A percentile compares a stretch with the other conserved stretches of the same genome.
phyloP scores from a whole-genome alignment of 371 early-diverging fungal species.

The Funneliformis caledonium region DNA sequence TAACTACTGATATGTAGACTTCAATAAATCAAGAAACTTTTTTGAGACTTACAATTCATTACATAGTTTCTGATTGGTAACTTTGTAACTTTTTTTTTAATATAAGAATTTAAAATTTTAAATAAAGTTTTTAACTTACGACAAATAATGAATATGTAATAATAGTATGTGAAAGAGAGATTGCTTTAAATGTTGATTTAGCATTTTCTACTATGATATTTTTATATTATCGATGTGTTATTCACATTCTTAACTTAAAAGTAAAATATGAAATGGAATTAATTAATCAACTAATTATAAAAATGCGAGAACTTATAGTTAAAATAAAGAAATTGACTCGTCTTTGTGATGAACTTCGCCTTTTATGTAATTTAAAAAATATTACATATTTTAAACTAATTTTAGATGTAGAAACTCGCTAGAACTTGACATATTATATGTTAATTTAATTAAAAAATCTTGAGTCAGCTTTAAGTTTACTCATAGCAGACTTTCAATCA shows the following conservation, averaged over 20 bases:
- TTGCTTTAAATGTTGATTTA: background rate
- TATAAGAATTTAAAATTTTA: background rate
- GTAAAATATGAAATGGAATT: slow-evolving; percentile 2
- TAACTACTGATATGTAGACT: background rate
- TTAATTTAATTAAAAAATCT: background rate
- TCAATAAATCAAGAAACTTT: background rate
- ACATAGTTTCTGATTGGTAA: background rate
- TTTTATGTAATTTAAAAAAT: background rate
- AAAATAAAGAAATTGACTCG: background rate
- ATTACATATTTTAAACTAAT: slow-evolving; percentile 5
- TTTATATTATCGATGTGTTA: background rate
- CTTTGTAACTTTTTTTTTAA: background rate
- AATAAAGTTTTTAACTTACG: slow-evolving; percentile 21
- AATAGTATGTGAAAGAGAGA: background rate
- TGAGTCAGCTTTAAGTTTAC: background rate
- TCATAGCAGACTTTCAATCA: background rate
- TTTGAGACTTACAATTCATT: slow-evolving; percentile 27
- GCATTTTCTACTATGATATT: background rate
- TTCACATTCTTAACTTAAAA: background rate
- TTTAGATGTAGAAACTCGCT: background rate
- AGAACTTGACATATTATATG: slow-evolving; percentile 28
- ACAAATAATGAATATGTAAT: slow-evolving; percentile 20
- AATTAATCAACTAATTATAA: background rate
- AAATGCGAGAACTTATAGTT: background rate
- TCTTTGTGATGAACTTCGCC: background rate